These are phyloP conservation scores for Nannizzia gypsea DNA, from an alignment of 2,329 filamentous ascomycete genomes.

Conservation along the genomic window DNA sequence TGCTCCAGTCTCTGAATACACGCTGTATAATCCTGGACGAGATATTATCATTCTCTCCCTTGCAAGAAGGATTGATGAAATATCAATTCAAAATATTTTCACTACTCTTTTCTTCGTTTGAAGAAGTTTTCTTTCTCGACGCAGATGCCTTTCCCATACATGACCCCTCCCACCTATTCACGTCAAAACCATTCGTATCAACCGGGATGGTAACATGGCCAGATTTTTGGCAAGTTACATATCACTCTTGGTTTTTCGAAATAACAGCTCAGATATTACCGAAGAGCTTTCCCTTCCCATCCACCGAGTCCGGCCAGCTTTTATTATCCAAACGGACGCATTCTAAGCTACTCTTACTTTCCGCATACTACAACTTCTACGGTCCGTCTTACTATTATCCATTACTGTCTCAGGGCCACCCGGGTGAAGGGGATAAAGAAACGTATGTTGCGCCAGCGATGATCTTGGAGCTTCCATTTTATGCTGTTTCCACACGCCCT, in stretches of 20 bases:
- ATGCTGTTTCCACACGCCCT: conserved; percentile 15
- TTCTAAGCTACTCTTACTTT: conserved; percentile 37
- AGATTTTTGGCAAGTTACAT: conserved; percentile 40
- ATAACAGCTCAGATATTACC: conserved; percentile 33
- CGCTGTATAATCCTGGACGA: conserved; percentile 19
- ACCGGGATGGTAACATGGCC: conserved; percentile 47
- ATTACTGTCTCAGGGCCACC: conserved; percentile 25
- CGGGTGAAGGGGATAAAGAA: conserved; percentile 17
- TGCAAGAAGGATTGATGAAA: conserved; percentile 46
- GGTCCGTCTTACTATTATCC: conserved; percentile 43
- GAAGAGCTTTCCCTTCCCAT: conserved; percentile 29
- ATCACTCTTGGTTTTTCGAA: conserved; percentile 33
- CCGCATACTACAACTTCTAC: conserved; percentile 46
- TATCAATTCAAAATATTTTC: conserved; percentile 49
- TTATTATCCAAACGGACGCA: conserved; percentile 40
- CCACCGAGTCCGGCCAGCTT: conserved; percentile 41
- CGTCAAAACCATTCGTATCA: conserved; percentile 40
- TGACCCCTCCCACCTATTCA: conserved; percentile 38
- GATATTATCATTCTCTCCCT: conserved; percentile 25
- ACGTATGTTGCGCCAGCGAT: conserved; percentile 13
- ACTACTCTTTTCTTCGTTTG: conserved; percentile 48
- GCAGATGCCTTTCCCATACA: conserved; percentile 44
- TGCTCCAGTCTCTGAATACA: conserved; percentile 24
- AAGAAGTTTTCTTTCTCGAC: conserved; percentile 48
- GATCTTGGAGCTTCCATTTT: conserved; percentile 13